Percentiles rank a stretch among this genome's conserved stretches.
phyloP scores from a whole-genome alignment of 2,329 filamentous ascomycete genomes.

The Trematosphaeria pertusa region DNA sequence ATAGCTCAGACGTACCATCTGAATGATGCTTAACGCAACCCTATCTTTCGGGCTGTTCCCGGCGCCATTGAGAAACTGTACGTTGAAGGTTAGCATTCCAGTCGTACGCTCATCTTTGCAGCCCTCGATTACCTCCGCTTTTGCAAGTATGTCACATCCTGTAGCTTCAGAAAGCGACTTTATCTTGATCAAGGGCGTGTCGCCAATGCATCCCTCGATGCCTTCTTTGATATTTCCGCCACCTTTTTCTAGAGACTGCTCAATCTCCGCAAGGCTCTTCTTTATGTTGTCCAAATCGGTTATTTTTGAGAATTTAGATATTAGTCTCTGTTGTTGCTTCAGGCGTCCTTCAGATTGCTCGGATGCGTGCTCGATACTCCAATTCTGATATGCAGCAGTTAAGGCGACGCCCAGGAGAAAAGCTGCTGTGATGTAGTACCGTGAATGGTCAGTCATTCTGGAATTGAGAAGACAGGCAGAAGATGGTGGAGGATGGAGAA shows the following conservation, averaged over 20 bases:
- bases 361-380: too few species aligned
- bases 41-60: slow-evolving; percentile 94
- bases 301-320: slow-evolving; percentile 31
- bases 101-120: too few species aligned
- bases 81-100: too few species aligned
- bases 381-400: slow-evolving; percentile 52
- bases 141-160: slow-evolving; percentile 87
- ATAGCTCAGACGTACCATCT: slow-evolving; percentile 52
- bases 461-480: not conserved
- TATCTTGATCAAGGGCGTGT: slow-evolving; percentile 88
- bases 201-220: slow-evolving; percentile 90
- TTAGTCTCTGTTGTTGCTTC: slow-evolving; percentile 26
- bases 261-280: slow-evolving; percentile 30
- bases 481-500: slow-evolving; percentile 20
- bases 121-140: slow-evolving; percentile 74
- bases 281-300: slow-evolving; percentile 32
- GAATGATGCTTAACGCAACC: slow-evolving; percentile 89
- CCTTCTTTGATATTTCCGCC: slow-evolving; percentile 68
- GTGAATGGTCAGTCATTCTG: slow-evolving; percentile 43
- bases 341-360: too few species aligned
- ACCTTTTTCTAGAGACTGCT: slow-evolving; percentile 18
- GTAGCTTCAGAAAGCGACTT: slow-evolving; percentile 85
- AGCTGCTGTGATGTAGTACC: slow-evolving; percentile 71
- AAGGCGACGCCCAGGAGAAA: slow-evolving; percentile 80
- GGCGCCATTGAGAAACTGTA: slow-evolving; percentile 87